Evolutionary conservation across 1,284 basidiomycete genomes (phyloP).

Genomic region (Vanrija sp.): DNA sequence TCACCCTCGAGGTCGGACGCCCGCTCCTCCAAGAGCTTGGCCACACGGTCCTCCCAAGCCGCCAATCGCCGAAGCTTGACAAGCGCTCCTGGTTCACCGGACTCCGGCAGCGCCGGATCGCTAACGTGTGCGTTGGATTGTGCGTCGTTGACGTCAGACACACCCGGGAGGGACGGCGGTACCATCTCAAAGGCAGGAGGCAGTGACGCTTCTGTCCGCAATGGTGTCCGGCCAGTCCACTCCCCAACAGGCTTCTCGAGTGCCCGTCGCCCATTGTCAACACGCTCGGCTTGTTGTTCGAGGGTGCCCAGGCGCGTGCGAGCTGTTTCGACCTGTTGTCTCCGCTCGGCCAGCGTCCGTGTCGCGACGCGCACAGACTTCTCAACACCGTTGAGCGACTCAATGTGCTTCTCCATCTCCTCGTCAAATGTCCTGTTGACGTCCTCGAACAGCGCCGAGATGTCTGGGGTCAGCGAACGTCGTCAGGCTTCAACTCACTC

Average conservation of each 20-base stretch:
- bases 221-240: constrained; percentile 75
- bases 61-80: constrained; percentile 69
- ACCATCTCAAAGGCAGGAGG: constrained; percentile 19
- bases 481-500: constrained; percentile 53
- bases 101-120: constrained; percentile 54
- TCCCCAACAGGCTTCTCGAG: constrained; percentile 54
- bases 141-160: constrained; percentile 41
- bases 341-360: constrained; percentile 80
- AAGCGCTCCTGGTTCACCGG: constrained; percentile 54
- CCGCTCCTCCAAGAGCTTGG: constrained; percentile 65
- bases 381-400: constrained; percentile 77
- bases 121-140: background rate
- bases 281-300: constrained; percentile 69
- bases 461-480: constrained; percentile 55
- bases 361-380: constrained; percentile 83
- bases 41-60: constrained; percentile 74
- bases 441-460: constrained; percentile 75
- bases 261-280: constrained; percentile 75
- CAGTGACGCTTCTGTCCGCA: constrained; percentile 53
- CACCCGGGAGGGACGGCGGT: constrained; percentile 46
- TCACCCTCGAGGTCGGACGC: constrained; percentile 69
- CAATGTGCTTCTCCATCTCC: constrained; percentile 83
- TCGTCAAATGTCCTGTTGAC: constrained; percentile 72
- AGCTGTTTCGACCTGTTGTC: constrained; percentile 73
- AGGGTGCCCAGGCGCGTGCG: constrained; percentile 67